Evolutionary conservation across 306 rosid genomes (phyloP), one percentile per base, ranked within the genome.

Genomic region (Quercus mongolica): DNA sequence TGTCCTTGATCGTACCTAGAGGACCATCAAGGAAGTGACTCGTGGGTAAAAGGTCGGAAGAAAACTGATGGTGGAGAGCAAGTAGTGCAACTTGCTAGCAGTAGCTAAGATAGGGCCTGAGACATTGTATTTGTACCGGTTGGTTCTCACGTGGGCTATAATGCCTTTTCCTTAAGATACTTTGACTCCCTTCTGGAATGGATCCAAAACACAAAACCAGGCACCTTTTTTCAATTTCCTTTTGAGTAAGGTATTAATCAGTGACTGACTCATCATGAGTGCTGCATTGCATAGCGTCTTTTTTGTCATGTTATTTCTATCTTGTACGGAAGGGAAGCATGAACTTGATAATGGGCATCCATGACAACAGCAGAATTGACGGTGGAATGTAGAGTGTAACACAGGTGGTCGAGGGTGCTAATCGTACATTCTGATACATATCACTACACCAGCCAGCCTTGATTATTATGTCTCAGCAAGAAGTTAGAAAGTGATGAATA

Each of bases 1-100:
- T 85, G 88, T 85, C 85, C 88, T 85, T 18, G 87, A 74, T 78
- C 88, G 86, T 87, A 92, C 92, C 21, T 17, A 58, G 58, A 30
- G 68, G 72, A 75, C 75, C 83, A 71, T 17, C 30, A 56, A 80
- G 52, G 74, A 14, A 35, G n/a, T 49, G 81, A 74, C 81, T 61
- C 77, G 72, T 77, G 77, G 70, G 18, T 59, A 65, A 15, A 33
- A 73, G 61, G 25, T 14, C 54, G 52, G 17, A 33, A 18, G 56
- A 14, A 57, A 71, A 73, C 79, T 51, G 26, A 15, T 6, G 82
- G 80, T 7, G 79, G 14, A 73, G 55, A 14, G 25, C 1, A n/a
- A 25, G 49, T 62, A 76, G 76, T 33, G 81, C 75, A 14, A 21
- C 21, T 55, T 54, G 17, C 59, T 2, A 54, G 28, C 13, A 35